Evolutionary conservation across 2,329 filamentous ascomycete genomes (phyloP).

Genomic region (Ophiostoma sp.): DNA sequence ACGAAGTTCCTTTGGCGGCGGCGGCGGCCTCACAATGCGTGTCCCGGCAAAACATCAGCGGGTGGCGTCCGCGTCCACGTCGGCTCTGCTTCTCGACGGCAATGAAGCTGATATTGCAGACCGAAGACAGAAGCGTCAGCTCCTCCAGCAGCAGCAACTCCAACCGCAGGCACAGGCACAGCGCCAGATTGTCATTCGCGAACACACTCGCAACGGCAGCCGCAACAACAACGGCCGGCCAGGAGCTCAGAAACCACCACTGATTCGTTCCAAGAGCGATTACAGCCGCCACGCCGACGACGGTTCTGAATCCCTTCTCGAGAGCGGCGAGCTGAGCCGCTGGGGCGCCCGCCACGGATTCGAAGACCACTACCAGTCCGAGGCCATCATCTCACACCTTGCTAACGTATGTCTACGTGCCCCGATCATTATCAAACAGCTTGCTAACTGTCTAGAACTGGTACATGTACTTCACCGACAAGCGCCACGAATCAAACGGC

Average conservation of each 20-base stretch:
- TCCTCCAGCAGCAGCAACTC: conserved; percentile 13
- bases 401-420: conserved; percentile 42
- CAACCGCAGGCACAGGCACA: conserved; percentile 27
- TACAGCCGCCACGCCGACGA: conserved; percentile 38
- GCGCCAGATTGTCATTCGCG: conserved; percentile 34
- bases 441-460: conserved; percentile 53
- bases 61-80: background rate
- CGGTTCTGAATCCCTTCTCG: conserved; percentile 23
- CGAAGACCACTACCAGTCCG: conserved; percentile 85
- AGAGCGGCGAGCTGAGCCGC: conserved; percentile 32
- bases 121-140: conserved; percentile 1
- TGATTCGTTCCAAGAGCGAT: conserved; percentile 55
- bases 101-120: conserved; percentile 30
- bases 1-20: conserved; percentile 19
- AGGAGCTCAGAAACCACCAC: conserved; percentile 41
- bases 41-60: conserved; percentile 10
- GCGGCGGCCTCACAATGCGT: conserved; percentile 20
- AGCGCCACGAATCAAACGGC: conserved; percentile 90
- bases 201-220: conserved; percentile 31
- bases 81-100: conserved; percentile 8
- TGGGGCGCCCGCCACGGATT: conserved; percentile 75
- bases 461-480: conserved; percentile 99
- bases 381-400: conserved; percentile 79
- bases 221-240: conserved; percentile 22
- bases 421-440: background rate